Base-by-base conservation (phyloP, 441 rosid genomes). In the Arabidopsis hybrid region DNA sequence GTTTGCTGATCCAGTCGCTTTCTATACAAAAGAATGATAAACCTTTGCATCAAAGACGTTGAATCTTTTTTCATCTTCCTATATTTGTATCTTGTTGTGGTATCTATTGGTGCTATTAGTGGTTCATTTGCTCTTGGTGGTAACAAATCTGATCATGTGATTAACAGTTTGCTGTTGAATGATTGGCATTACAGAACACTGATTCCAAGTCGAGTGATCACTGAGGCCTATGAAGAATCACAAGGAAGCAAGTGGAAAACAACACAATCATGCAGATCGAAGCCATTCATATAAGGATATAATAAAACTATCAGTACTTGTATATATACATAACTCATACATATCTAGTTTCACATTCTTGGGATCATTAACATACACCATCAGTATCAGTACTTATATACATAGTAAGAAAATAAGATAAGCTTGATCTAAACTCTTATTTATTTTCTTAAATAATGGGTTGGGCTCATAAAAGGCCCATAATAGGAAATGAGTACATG, bases 261-360 rank as follows among this genome's bases (percentile, higher is more conserved):
- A 26, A 1, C 7, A 46, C 10, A 14, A 47, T 62, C 6, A 35
- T 73, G 50, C 29, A 16, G 26, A 9, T 42, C 7, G 14, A 50
- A 67, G 13, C 47, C 61, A 45, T 67, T 61, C 36, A 53, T 36
- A 45, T 6, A 75, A 68, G 36, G 29, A 45, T 35, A 61, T 5
- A 43, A 68, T 16, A 69, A 46, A 47, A 63, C 40, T 38, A 35
- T 36, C 4, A 69, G 9, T 9, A 6, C 45, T 56, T 29, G 32
- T 40, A 51, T 5, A 32, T 74, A 38, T 29, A 71, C 64, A 69
- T 56, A 42, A 55, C 63, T 26, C 45, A 31, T 43, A 73, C 62
- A 26, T 26, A 26, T 26, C 29, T 26, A 26, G 29, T 26, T 26
- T 26, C 29, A 26, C 29, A 26, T 26, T 26, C 29, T 2, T 26